Base-by-base conservation (phyloP, 2,329 filamentous ascomycete species). In the Plenodomus biglobosus region DNA sequence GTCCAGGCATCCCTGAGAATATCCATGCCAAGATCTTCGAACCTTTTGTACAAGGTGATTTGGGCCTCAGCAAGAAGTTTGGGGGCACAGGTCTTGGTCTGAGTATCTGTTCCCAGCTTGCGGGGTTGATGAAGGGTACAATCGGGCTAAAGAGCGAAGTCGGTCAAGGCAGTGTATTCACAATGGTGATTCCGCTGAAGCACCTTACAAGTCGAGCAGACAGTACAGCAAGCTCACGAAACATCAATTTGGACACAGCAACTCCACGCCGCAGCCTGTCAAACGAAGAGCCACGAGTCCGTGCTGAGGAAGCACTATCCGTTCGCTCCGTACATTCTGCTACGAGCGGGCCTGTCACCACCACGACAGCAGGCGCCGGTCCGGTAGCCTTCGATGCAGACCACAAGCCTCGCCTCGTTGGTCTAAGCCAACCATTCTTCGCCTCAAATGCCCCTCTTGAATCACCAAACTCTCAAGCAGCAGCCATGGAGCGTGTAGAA, bases 31-130 rank as follows among this genome's bases (percentile, higher is more conserved):
- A 86, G 58, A 90, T 96, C 8, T 96, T 96, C 66, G 92, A 96
- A 69, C 92, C 92, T 0, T 96, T 96, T 65, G 88, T 96, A 0
- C 92, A 96, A 71, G 92, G 88, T n/a, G 91, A 96, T 65, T 75
- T 94, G 1, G 88, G 90, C 1, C 75, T 96, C 15, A 95, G 88
- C 75, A 95, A 90, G 70, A 94, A 94, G 64, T 95, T 86, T 65
- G 90, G 90, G 16, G 92, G 92, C 15, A 96, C 92, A 1, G 92
- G 92, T 3, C 76, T 96, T 1, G 92, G 92, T 1, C 72, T 96
- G 45, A 92, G 88, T 64, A 96, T 96, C 61, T 95, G 90, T 72
- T 86, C 89, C 17, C 92, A 96, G 68, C 76, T 96, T 32, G 88
- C 90, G 2, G 83, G 78, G 15, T 75, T 96, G 15, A 95, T 96